A percentile compares a stretch with the other conserved stretches of the same genome.
phyloP scores from a whole-genome alignment of 306 rosid genomes.

The Alnus rubra region DNA sequence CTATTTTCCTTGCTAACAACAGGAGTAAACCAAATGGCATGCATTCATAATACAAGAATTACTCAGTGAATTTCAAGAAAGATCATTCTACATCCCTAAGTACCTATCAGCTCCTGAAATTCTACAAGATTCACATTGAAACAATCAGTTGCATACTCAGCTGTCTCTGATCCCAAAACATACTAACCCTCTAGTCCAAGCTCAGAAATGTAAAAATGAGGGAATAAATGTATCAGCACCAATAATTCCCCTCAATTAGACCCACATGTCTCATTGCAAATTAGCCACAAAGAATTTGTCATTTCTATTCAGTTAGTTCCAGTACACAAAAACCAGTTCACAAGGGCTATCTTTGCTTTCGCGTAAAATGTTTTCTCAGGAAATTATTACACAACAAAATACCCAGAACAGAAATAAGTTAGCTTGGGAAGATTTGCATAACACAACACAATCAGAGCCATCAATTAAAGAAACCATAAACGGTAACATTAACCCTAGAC shows the following conservation, averaged over 20 bases:
- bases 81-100: background rate
- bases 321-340: background rate
- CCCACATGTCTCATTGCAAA: background rate
- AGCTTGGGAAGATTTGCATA: background rate
- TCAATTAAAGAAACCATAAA: background rate
- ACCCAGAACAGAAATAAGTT: no score
- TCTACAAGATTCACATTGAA: background rate
- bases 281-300: background rate
- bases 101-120: background rate
- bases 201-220: background rate
- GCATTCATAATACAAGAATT: background rate
- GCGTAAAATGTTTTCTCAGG: background rate
- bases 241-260: background rate
- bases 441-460: background rate
- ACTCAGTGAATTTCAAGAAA: background rate
- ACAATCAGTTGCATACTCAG: background rate
- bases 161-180: background rate
- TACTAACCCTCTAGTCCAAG: background rate
- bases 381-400: background rate
- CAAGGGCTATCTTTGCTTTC: background rate
- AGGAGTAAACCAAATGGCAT: background rate
- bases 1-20: background rate
- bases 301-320: background rate
- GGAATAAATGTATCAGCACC: background rate
- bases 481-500: conserved; percentile 1